Percentiles rank a stretch among this genome's conserved stretches.
phyloP scores from a whole-genome alignment of 139 green algal species.

The Spirogloea muscicola region DNA sequence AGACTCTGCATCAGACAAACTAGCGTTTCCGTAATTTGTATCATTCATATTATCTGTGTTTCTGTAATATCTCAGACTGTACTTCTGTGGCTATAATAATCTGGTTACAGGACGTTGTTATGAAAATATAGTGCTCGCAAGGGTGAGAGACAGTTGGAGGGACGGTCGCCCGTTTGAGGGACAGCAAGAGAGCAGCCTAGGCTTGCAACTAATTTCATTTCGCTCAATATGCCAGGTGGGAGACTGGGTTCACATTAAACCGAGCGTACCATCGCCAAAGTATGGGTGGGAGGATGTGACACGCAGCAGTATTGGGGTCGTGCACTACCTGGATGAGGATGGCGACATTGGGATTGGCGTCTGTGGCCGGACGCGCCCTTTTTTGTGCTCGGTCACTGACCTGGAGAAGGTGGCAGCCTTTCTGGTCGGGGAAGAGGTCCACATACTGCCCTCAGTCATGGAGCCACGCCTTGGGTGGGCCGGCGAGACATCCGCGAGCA shows the following conservation, averaged over 20 bases:
- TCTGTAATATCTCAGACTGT: too few relatives aligned
- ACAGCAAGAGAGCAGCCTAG: too few relatives aligned
- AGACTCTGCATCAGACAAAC: too few relatives aligned
- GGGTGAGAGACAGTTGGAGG: too few relatives aligned
- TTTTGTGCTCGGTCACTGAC: conserved; percentile 9
- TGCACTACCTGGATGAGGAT: conserved; percentile 21
- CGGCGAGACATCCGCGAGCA: conserved; percentile 7
- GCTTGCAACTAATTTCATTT: too few relatives aligned
- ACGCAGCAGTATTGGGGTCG: conserved; percentile 15
- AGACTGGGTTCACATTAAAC: conserved; percentile 18
- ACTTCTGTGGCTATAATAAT: too few relatives aligned
- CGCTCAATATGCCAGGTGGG: conserved; percentile 14
- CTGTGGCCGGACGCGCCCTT: neutral
- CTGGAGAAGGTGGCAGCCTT: conserved; percentile 16
- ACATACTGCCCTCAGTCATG: conserved; percentile 4
- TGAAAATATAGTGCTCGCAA: too few relatives aligned
- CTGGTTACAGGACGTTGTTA: too few relatives aligned
- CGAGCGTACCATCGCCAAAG: conserved; percentile 18
- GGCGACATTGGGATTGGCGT: conserved; percentile 18
- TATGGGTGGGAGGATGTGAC: conserved; percentile 34
- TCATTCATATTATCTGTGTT: too few relatives aligned
- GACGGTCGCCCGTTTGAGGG: too few relatives aligned
- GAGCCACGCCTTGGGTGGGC: conserved; percentile 16
- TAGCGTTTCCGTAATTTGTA: too few relatives aligned
- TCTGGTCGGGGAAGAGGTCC: conserved; percentile 5